Base-by-base conservation (phyloP, 2,329 filamentous ascomycete species). In the Xylaria polymorpha region DNA sequence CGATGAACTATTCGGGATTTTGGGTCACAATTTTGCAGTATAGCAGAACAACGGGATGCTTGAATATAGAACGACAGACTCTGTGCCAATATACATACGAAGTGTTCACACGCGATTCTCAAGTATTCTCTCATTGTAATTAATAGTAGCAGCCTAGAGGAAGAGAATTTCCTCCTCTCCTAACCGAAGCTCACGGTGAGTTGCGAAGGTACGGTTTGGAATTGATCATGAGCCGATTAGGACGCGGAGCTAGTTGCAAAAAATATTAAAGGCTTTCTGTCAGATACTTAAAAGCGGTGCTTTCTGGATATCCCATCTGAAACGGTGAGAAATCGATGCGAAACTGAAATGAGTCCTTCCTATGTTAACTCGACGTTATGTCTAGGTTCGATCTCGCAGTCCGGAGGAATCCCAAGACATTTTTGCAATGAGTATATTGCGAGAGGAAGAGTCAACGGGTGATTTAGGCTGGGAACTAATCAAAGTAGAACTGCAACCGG, bases 61-160 rank as follows among this genome's bases (percentile, higher is more conserved):
- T 44, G 20, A 7, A 66, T 41, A 60, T 66, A 69, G 62, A 56
- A 4, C 4, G 43, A 50, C 53, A 43, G 37, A 22, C 4, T 18
- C 44, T 12, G 35, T 32, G 41, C 10, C 57, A 51, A 53, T 48
- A 62, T 55, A 58, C 29, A 59, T 14, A 51, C 50, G 50, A n/a
- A 53, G 50, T 53, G 50, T 53, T 53, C 50, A 53, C 50, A 35
- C 32, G 18, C 22, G 15, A 20, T 32, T 22, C 9, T 39, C 14
- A 55, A 61, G 22, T 32, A 5, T 15, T 14, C n/a, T n/a, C 51
- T 7, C 5, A 4, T 12, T 4, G 12, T 55, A 12, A 7, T 20
- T 20, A n/a, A 4, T 50, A 15, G 46, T 15, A 22, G 7, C 46
- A 12, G 5, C n/a, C n/a, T n/a, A n/a, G 46, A 15, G 15, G 3